Base-by-base conservation (phyloP, 495 filamentous ascomycete species). In the Talaromyces ruber region DNA sequence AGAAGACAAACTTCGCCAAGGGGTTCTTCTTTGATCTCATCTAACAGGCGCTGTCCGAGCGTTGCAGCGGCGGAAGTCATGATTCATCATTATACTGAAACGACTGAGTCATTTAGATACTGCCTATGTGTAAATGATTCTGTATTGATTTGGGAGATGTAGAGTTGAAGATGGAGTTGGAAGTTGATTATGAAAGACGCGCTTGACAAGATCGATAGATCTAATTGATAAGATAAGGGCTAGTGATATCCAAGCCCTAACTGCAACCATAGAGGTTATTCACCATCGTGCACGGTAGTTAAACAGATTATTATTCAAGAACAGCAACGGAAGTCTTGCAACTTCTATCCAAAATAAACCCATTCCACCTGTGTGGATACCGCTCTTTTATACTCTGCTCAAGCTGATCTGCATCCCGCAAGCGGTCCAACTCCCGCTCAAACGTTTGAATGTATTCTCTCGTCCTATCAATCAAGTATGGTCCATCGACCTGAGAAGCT, bases 11-110 rank as follows among this genome's bases (percentile, higher is more conserved):
- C 89, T 81, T 88, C 81, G 68, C 86, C 81, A 58, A 93, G 74
- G 58, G 78, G 75, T 62, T 81, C 82, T 70, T 85, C 84, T 63
- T 85, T 79, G 54, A 90, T 79, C 66, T 91, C 87, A 24, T 67
- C 72, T 43, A 95, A 73, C 68, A 93, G 68, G 61, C 80, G 80
- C 60, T 79, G 80, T 30, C 92, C 92, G 24, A 79, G 71, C 61
- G 65, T 71, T 37, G 74, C 72, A 58, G 74, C 74, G 61, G 37
- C 43, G 25, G 57, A 59, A 52, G 37, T 51, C 59, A 60, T 60
- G 43, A 1, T 29, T 37, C 43, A 60, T 60, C 28, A 24, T 26
- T 24, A 54, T 26, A 12, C 24, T 50, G 45, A 16, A 22, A n/a
- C n/a, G n/a, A n/a, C n/a, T n/a, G n/a, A n/a, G n/a, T n/a, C n/a